These are phyloP conservation scores for Hyphopichia pseudoburtonii DNA, from an alignment of 1,139 yeast species.

Conservation along the genomic window DNA sequence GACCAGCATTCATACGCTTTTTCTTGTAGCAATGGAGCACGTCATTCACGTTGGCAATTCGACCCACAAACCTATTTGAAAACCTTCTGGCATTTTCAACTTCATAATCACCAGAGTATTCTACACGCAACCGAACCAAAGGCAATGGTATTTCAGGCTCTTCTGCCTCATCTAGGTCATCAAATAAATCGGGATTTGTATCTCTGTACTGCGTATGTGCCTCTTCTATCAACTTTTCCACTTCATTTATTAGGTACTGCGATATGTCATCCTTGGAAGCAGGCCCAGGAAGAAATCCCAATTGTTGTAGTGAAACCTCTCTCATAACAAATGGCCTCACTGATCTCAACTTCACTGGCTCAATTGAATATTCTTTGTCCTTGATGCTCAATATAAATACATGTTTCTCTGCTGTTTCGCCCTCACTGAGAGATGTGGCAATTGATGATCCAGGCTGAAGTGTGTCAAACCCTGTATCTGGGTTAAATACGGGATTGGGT, in stretches of 20 bases:
- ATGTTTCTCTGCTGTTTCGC: constrained; percentile 75
- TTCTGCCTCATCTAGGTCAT: constrained; percentile 14
- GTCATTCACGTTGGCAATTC: constrained; percentile 86
- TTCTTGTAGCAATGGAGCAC: constrained; percentile 71
- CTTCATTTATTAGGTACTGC: constrained; percentile 58
- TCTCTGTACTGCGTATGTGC: constrained; percentile 56
- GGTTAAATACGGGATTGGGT: constrained; percentile 66
- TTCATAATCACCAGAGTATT: constrained; percentile 86
- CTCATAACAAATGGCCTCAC: constrained; percentile 83
- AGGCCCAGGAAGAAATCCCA: constrained; percentile 61
- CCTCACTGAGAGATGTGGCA: constrained; percentile 86
- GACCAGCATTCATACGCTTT: constrained; percentile 14
- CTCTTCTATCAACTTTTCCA: constrained; percentile 61
- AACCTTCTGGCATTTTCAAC: constrained; percentile 89
- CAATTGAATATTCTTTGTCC: constrained; percentile 58
- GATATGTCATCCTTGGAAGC: constrained; percentile 65
- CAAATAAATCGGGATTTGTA: constrained; percentile 30
- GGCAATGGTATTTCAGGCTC: constrained; percentile 59
- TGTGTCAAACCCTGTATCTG: constrained; percentile 70
- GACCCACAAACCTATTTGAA: constrained; percentile 86
- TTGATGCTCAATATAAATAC: constrained; percentile 69
- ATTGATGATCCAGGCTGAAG: constrained; percentile 94
- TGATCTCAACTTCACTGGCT: constrained; percentile 65
- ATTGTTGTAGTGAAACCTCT: constrained; percentile 55
- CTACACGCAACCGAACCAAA: constrained; percentile 76